phyloP scores from a whole-genome alignment of 1,284 basidiomycete genomes.

The Rugiboletus extremiorientalis region DNA sequence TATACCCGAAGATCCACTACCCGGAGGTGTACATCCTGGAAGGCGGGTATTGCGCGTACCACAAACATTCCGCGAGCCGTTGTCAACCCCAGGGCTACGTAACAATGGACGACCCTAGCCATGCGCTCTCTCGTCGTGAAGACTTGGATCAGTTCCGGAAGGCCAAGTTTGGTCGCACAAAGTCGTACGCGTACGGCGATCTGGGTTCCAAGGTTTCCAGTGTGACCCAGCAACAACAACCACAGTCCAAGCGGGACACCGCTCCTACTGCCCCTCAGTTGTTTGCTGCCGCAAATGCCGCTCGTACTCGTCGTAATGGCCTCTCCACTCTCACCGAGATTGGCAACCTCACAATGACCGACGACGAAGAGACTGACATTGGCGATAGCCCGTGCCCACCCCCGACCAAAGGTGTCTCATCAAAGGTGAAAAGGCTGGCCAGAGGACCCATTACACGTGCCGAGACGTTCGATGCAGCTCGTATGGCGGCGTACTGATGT shows the following conservation, averaged over 20 bases:
- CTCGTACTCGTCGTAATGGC: conserved; percentile 55
- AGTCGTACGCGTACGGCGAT: conserved; percentile 88
- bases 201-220: conserved; percentile 40
- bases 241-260: conserved; percentile 58
- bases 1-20: conserved; percentile 93
- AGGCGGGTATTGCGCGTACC: conserved; percentile 94
- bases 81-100: conserved; percentile 88
- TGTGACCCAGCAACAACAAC: conserved; percentile 37
- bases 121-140: conserved; percentile 75
- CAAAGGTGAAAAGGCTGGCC: conserved; percentile 53
- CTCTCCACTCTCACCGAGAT: conserved; percentile 68
- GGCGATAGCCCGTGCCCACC: conserved; percentile 83
- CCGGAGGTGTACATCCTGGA: conserved; percentile 97
- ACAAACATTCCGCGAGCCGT: conserved; percentile 59
- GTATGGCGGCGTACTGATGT: conserved; percentile 39
- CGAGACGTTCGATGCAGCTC: conserved; percentile 62
- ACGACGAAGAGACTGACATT: conserved; percentile 73
- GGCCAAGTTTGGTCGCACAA: conserved; percentile 80
- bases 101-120: conserved; percentile 91
- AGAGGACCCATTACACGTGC: conserved; percentile 52
- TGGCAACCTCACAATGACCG: conserved; percentile 52
- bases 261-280: conserved; percentile 52
- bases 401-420: conserved; percentile 51
- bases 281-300: conserved; percentile 66
- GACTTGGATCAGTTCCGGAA: conserved; percentile 93